Evolutionary conservation across 257 asterid genomes (phyloP).

Genomic region (Nyctanthes arbortristis): DNA sequence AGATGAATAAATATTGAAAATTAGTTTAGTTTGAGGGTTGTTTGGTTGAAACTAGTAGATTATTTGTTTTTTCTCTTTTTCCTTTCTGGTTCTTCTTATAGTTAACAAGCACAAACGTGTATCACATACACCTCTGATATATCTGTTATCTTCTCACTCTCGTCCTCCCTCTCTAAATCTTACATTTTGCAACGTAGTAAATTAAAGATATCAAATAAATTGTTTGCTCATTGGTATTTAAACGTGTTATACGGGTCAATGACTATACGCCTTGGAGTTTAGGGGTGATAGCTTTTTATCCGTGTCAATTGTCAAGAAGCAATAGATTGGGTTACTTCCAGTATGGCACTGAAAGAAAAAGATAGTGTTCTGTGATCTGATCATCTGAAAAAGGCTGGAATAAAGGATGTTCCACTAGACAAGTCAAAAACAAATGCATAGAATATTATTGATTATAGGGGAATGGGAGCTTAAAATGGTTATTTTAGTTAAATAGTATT

Average conservation of each 20-base stretch:
- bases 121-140: background rate
- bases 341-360: background rate
- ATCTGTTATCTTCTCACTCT: background rate
- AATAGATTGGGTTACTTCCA: background rate
- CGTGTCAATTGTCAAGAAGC: background rate
- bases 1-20: background rate
- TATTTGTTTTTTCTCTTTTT: background rate
- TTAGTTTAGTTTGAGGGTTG: constrained; percentile 4
- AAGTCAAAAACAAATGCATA: background rate
- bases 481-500: background rate
- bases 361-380: background rate
- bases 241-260: background rate
- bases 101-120: background rate
- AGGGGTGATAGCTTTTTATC: background rate
- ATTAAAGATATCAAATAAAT: constrained; percentile 5
- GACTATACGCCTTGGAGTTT: background rate
- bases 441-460: background rate
- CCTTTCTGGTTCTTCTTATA: background rate
- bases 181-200: background rate
- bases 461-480: background rate
- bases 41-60: background rate
- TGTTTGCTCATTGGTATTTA: background rate
- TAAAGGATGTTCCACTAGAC: background rate
- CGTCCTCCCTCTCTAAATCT: background rate
- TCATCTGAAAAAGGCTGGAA: background rate